phyloP scores from a whole-genome alignment of 2,329 filamentous ascomycete genomes.

The Blastomyces percursus region DNA sequence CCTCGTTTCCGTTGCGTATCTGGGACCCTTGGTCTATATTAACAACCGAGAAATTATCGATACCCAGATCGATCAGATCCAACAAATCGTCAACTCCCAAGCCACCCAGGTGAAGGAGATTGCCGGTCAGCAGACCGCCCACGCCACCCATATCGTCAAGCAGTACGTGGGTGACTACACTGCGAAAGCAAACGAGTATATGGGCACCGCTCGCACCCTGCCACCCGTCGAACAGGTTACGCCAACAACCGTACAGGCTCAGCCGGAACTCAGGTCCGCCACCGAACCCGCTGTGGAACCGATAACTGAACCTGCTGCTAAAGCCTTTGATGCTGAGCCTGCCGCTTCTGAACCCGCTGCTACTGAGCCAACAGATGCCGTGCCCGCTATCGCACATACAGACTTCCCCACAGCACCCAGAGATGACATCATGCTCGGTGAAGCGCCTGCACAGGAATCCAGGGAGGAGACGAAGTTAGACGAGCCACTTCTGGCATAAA shows the following conservation, averaged over 20 bases:
- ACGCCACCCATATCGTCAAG: slow-evolving; percentile 47
- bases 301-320: slow-evolving; percentile 14
- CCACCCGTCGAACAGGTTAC: background rate
- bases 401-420: background rate
- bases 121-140: slow-evolving; percentile 49
- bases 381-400: background rate
- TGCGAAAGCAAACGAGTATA: slow-evolving; percentile 48
- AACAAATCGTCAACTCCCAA: slow-evolving; percentile 46
- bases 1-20: slow-evolving; percentile 45
- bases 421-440: background rate
- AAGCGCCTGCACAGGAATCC: background rate
- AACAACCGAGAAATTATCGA: slow-evolving; percentile 56
- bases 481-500: slow-evolving; percentile 6
- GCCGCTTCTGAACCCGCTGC: background rate
- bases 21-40: slow-evolving; percentile 52
- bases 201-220: slow-evolving; percentile 26
- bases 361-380: background rate
- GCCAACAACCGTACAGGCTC: background rate
- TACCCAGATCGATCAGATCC: slow-evolving; percentile 45
- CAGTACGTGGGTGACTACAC: slow-evolving; percentile 51
- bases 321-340: background rate
- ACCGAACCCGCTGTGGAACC: slow-evolving; percentile 21
- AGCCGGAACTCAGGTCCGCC: slow-evolving; percentile 18
- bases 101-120: slow-evolving; percentile 49
- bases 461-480: background rate